Percentiles rank a stretch among this genome's conserved stretches.
Conservation (phyloP, 305 asterid species). For the Caryopteris hybrid region DNA sequence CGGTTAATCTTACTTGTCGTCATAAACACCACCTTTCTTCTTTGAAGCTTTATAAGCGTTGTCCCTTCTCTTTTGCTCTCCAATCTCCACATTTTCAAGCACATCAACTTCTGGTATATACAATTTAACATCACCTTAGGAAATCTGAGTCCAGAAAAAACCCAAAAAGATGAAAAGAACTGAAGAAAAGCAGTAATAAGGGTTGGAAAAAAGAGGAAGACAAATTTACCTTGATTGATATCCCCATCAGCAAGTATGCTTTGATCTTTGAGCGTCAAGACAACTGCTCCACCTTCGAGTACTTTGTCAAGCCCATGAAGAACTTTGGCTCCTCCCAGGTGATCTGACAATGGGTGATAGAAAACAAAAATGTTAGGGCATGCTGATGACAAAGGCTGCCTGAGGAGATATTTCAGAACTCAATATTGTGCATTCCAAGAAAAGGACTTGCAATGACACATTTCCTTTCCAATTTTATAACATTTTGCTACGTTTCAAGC, state of each 20-base stretch:
- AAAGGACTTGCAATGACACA: background rate
- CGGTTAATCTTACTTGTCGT: slow-evolving; percentile 62
- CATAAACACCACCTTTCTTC: slow-evolving; percentile 73
- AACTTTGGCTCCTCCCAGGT: slow-evolving; percentile 75
- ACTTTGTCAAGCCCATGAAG: slow-evolving; percentile 96
- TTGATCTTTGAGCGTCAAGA: slow-evolving; percentile 93
- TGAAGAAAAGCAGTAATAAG: slow-evolving; percentile 13
- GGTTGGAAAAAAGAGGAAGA: slow-evolving; percentile 9
- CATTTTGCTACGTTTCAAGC: background rate
- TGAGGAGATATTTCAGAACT: background rate
- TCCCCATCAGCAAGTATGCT: slow-evolving; percentile 82
- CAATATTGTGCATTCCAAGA: slow-evolving; percentile 2
- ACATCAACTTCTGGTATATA: slow-evolving; percentile 94
- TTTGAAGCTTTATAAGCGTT: slow-evolving; percentile 87
- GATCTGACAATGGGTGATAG: slow-evolving; percentile 33
- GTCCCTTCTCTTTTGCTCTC: slow-evolving; percentile 85
- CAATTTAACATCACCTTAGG: slow-evolving; percentile 81
- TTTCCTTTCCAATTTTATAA: background rate
- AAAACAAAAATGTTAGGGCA: slow-evolving; percentile 19
- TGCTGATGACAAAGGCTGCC: slow-evolving; percentile 4
- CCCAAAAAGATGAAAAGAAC: slow-evolving; percentile 38
- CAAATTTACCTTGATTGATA: slow-evolving; percentile 65
- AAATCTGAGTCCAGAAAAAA: slow-evolving; percentile 85
- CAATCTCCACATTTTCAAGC: slow-evolving; percentile 96
- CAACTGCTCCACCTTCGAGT: slow-evolving; percentile 93